phyloP scores from a whole-genome alignment of 305 asterid species.

The Ilex paraguariensis region DNA sequence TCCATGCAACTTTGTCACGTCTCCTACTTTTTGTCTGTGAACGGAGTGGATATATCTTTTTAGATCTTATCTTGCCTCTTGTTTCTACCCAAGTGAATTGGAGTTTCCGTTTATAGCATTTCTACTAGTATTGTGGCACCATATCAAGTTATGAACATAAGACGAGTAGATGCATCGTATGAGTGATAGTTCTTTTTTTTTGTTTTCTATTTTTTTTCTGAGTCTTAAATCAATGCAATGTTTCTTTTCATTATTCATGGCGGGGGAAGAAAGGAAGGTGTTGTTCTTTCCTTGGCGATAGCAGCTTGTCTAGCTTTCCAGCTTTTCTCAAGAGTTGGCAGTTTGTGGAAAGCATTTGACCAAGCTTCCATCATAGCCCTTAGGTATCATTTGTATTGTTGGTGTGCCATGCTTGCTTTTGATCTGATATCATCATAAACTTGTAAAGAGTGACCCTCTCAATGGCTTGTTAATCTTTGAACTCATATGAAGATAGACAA shows the following conservation, averaged over 20 bases:
- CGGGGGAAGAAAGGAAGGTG: constrained; percentile 90
- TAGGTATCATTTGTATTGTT: constrained; percentile 64
- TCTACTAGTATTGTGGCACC: constrained; percentile 77
- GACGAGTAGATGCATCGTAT: constrained; percentile 39
- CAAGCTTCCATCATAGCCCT: constrained; percentile 81
- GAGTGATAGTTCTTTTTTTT: neutral
- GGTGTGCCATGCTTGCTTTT: constrained; percentile 68
- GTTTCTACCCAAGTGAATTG: constrained; percentile 51
- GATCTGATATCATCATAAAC: constrained; percentile 28
- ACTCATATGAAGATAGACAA: neutral
- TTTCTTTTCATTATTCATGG: constrained; percentile 20
- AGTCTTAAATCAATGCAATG: constrained; percentile 12
- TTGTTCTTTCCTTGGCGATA: constrained; percentile 53
- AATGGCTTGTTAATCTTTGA: constrained; percentile 17
- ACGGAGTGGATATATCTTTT: constrained; percentile 3
- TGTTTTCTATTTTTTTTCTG: constrained; percentile 6
- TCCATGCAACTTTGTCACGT: neutral
- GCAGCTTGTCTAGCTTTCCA: constrained; percentile 86
- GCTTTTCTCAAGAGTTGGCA: constrained; percentile 70
- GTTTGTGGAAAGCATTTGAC: constrained; percentile 63
- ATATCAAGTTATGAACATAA: constrained; percentile 57
- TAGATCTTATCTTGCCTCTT: constrained; percentile 8
- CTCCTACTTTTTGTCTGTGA: neutral
- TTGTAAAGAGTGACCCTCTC: constrained; percentile 6
- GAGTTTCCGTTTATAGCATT: constrained; percentile 15